Percentiles rank a stretch among this genome's conserved stretches.
These are phyloP conservation scores for Pichia sp. DNA, from an alignment of 1,139 yeast species.

Conservation along the genomic window DNA sequence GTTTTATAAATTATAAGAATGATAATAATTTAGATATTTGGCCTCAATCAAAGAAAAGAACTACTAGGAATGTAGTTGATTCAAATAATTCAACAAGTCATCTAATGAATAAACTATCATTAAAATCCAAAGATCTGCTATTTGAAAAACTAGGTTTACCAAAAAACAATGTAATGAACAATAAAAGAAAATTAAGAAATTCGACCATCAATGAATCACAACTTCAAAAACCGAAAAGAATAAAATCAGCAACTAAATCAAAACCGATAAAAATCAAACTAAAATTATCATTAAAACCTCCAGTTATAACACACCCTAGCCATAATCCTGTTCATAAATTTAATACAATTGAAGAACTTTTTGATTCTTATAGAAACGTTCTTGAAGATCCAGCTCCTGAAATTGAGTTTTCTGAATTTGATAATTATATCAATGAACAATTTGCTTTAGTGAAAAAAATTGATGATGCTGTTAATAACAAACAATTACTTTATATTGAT, in stretches of 20 bases:
- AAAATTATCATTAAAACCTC: slow-evolving; percentile 47
- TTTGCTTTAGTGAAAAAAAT: slow-evolving; percentile 39
- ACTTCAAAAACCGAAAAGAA: background rate
- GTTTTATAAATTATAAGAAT: slow-evolving; percentile 30
- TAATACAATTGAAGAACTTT: slow-evolving; percentile 35
- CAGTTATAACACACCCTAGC: slow-evolving; percentile 69
- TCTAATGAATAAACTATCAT: slow-evolving; percentile 4
- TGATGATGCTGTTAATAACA: slow-evolving; percentile 44
- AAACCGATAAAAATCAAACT: slow-evolving; percentile 32
- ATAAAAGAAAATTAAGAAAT: slow-evolving; percentile 11
- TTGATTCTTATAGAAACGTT: slow-evolving; percentile 44
- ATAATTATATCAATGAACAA: slow-evolving; percentile 43
- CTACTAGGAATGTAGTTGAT: slow-evolving; percentile 17
- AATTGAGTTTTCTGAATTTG: slow-evolving; percentile 37
- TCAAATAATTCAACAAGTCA: background rate
- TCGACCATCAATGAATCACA: background rate
- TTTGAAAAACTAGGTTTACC: background rate
- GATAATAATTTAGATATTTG: slow-evolving; percentile 35
- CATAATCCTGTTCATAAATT: slow-evolving; percentile 46
- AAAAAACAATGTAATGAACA: background rate
- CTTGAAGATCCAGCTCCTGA: slow-evolving; percentile 47
- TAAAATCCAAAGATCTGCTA: slow-evolving; percentile 2
- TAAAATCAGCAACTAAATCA: slow-evolving; percentile 16
- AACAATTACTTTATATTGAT: slow-evolving; percentile 42
- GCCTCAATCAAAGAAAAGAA: slow-evolving; percentile 12